Conservation (phyloP, 352 stramenopile genomes). For the Pythium vanterpoolii region DNA sequence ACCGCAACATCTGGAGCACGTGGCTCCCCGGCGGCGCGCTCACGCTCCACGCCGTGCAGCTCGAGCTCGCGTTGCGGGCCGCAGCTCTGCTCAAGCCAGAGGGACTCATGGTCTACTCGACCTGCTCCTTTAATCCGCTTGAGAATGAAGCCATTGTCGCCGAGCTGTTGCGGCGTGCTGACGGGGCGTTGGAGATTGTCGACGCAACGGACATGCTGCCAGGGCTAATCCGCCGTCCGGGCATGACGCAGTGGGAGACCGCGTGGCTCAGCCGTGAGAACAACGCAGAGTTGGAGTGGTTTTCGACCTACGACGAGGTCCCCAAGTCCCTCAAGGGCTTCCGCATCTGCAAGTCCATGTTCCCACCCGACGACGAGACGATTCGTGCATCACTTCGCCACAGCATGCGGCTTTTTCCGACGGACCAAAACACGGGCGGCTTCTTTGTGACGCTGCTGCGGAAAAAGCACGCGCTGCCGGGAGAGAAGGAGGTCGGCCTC, state of each 20-base stretch:
- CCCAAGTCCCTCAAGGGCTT: slow-evolving; percentile 54
- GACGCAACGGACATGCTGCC: slow-evolving; percentile 61
- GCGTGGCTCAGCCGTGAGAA: slow-evolving; percentile 56
- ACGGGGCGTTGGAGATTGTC: slow-evolving; percentile 87
- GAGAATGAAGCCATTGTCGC: slow-evolving; percentile 98
- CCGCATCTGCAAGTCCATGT: slow-evolving; percentile 76
- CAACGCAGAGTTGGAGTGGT: slow-evolving; percentile 46
- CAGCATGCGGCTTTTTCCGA: slow-evolving; percentile 94
- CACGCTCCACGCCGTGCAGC: slow-evolving; percentile 91
- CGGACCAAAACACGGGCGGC: slow-evolving; percentile 96
- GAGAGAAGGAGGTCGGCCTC: slow-evolving; percentile 33
- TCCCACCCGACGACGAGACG: slow-evolving; percentile 61
- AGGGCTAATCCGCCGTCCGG: slow-evolving; percentile 40
- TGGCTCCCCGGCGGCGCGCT: slow-evolving; percentile 88
- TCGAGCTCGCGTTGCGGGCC: slow-evolving; percentile 90
- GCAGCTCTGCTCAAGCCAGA: slow-evolving; percentile 87
- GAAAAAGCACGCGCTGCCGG: slow-evolving; percentile 57
- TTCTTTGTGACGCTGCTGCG: slow-evolving; percentile 97
- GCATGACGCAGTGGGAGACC: slow-evolving; percentile 55
- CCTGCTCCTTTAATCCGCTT: slow-evolving; percentile 97
- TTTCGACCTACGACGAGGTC: slow-evolving; percentile 48
- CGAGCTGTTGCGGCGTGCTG: slow-evolving; percentile 88
- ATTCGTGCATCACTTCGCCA: slow-evolving; percentile 46
- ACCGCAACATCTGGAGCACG: slow-evolving; percentile 88
- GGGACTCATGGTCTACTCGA: slow-evolving; percentile 94